Evolutionary conservation across 257 asterid genomes (phyloP).

Genomic region (Nicotiana benthamiana): DNA sequence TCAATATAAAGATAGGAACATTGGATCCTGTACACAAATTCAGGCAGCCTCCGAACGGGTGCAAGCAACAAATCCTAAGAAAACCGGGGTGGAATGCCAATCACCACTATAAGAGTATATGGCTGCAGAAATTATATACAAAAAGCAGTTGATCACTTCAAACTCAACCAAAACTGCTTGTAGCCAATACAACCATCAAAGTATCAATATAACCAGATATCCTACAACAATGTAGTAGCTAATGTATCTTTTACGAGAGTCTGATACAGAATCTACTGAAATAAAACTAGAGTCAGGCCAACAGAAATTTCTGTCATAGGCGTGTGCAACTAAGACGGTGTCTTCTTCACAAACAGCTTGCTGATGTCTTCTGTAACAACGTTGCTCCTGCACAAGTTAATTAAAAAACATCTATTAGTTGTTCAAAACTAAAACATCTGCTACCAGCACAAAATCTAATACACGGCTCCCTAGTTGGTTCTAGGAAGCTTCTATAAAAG

Average conservation of each 20-base stretch:
- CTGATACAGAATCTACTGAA: neutral
- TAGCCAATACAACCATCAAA: neutral
- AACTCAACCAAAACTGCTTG: neutral
- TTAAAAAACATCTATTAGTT: neutral
- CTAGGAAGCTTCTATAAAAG: neutral
- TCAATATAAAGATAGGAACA: neutral
- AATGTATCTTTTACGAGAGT: neutral
- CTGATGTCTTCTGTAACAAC: constrained; percentile 78
- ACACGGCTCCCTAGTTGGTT: neutral
- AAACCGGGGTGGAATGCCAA: neutral
- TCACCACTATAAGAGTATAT: neutral
- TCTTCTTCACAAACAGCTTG: constrained; percentile 68
- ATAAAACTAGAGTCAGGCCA: neutral
- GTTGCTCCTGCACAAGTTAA: constrained; percentile 60
- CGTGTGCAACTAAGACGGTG: constrained; percentile 25
- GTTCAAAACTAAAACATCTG: neutral
- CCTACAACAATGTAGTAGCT: neutral
- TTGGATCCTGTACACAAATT: neutral
- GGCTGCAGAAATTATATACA: neutral
- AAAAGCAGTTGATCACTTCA: neutral
- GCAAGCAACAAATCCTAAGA: neutral
- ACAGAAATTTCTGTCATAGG: neutral
- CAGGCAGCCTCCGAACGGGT: neutral
- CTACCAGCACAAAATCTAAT: neutral
- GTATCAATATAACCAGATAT: neutral